Evolutionary conservation across 306 rosid species (phyloP), one percentile per base, ranked within the genome.

Genomic region (Prinsepia uniflora): DNA sequence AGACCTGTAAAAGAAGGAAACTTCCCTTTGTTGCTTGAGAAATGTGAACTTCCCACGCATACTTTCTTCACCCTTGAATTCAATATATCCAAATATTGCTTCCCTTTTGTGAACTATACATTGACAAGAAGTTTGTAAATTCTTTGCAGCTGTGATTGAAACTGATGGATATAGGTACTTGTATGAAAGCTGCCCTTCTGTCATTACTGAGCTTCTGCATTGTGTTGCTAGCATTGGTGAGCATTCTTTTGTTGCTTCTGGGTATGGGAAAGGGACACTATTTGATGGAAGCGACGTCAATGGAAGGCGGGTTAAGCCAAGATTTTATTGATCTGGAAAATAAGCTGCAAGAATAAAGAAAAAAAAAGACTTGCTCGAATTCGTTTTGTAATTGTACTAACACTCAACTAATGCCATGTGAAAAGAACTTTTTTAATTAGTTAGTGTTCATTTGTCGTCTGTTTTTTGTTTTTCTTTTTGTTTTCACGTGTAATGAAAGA

Each of bases 141-240:
- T 54, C 7, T 66, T 80, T 80, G 77, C 90, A 92, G 98, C 98
- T 76, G 98, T 89, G 87, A 87, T 89, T 88, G 92, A 92, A 79
- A 89, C 92, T 1, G 96, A 92, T 42, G 98, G 96, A 19, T 92
- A 84, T 30, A 85, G 84, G 30, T 82, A 89, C 73, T 71, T 92
- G 78, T 86, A 79, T 74, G 89, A 87, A 85, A 89, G 98, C 72
- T 92, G 98, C 67, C 92, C 96, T 11, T 82, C 84, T 69, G 89
- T 87, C 65, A 76, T 88, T 22, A 78, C 89, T 6, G 94, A 86
- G 67, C 80, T 86, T 22, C 83, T 88, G 34, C 86, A 74, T 19
- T 75, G 78, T 42, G 84, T 80, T 14, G 88, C 91, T n/a, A 84
- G 71, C 63, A 75, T 82, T 17, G 86, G 83, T 18, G 88, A 80